A percentile compares a stretch with the other conserved stretches of the same genome.
Evolutionary conservation across 495 filamentous ascomycete genomes (phyloP).

Genomic region (Aspergillus olivimuriae): DNA sequence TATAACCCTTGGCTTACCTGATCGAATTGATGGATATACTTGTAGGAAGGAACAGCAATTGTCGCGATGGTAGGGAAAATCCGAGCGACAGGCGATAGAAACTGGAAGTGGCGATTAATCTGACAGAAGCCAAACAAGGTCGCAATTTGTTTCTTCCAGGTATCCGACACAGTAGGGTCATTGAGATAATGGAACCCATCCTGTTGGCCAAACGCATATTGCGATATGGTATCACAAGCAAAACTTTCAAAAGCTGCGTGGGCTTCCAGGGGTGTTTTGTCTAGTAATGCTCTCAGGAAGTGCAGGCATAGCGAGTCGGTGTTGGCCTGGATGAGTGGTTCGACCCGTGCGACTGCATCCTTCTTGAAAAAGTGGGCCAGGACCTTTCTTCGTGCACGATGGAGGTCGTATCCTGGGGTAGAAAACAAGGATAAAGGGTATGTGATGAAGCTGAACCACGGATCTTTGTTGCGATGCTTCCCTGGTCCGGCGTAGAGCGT

Average conservation of each 20-base stretch:
- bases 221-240: slow-evolving; percentile 36
- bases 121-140: slow-evolving; percentile 7
- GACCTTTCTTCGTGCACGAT: slow-evolving; percentile 25
- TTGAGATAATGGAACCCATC: slow-evolving; percentile 11
- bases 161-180: background rate
- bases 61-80: background rate
- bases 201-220: slow-evolving; percentile 27
- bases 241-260: slow-evolving; percentile 34
- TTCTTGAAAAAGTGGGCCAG: slow-evolving; percentile 39
- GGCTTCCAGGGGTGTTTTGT: slow-evolving; percentile 25
- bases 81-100: background rate
- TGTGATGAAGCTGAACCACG: slow-evolving; percentile 8
- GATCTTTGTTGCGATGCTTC: slow-evolving; percentile 10
- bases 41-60: background rate
- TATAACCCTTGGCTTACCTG: slow-evolving; percentile 1
- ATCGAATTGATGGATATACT: slow-evolving; percentile 6
- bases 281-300: slow-evolving; percentile 1
- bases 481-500: slow-evolving; percentile 15
- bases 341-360: slow-evolving; percentile 20
- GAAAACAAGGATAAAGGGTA: slow-evolving; percentile 9
- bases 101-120: slow-evolving; percentile 5
- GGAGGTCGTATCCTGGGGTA: slow-evolving; percentile 6
- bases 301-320: slow-evolving; percentile 8
- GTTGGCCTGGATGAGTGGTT: slow-evolving; percentile 22
- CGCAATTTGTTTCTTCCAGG: slow-evolving; percentile 12